Base-by-base conservation (phyloP, 2,329 filamentous ascomycete species). In the Calonectria pauciramosa region DNA sequence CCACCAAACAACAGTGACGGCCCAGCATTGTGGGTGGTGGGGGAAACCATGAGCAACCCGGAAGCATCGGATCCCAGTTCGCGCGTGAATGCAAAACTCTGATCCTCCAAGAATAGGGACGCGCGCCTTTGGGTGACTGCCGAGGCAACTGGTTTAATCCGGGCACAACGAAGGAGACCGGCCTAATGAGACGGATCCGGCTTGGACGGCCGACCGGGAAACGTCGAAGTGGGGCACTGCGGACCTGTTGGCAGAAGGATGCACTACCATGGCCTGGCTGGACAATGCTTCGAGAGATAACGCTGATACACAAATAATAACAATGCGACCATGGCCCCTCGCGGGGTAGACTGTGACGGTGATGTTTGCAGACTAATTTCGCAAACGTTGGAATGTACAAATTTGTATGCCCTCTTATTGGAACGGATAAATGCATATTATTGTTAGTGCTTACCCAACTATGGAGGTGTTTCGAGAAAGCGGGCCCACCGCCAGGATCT, bases 1-100 rank as follows among this genome's bases (percentile, higher is more conserved):
- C 26, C 30, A 77, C 41, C 32, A 78, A 78, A 64, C 65, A 71
- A 47, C 71, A 72, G 52, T 78, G 49, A 70, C 34, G 56, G 23
- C 16, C 23, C 36, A 38, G 26, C 11, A 63, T 9, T 28, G 56
- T 28, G 56, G 56, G 56, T 41, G 56, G 56, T 41, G 71, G 30
- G 49, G 38, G 68, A 70, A 59, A 51, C 26, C 18, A 13, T 28
- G 49, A 26, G 28, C 14, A 41, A 41, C 20, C 38, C 54, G 64
- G 59, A 70, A 65, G 34, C 28, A 26, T 30, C 65, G 54, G 73
- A 54, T 63, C n/a, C 16, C 34, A 36, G 30, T 59, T 54, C 59
- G 69, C 64, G 52, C 66, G 56, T 73, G 71, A 59, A 70, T 49
- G 56, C 41, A 30, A 68, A 63, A 26, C 56, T 41, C 36, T 36